Evolutionary conservation across 1,139 yeast species (phyloP), one percentile per base, ranked within the genome.

Genomic region (Torulaspora globosa): DNA sequence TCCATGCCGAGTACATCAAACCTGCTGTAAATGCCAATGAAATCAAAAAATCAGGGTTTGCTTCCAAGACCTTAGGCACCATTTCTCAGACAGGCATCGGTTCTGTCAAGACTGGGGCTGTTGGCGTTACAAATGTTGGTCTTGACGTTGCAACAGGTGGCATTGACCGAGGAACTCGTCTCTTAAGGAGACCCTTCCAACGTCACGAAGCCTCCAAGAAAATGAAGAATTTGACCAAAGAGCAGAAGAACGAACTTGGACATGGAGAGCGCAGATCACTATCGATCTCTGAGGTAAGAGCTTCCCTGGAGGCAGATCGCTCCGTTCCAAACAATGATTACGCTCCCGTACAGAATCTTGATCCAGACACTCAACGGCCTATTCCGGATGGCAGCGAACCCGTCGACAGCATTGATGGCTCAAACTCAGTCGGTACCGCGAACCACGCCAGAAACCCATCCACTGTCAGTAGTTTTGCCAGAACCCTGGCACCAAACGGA

Each of bases 1-100:
- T 84, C 67, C 65, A 62, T 45, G 88, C 92, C n/a, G 78, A 79
- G 55, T 84, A 82, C 63, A 68, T 80, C 37, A 78, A 84, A 62
- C 88, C 90, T 18, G 67, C 70, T 43, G 66, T 82, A 45, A 72
- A 70, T 27, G 66, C 67, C 14, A 63, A 70, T 39, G 75, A 76
- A 41, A 35, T 44, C 19, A 45, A 44, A 39, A 45, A 48, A 23
- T 32, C 35, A 31, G 40, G 46, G 14, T 67, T 77, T 26, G 66
- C 76, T 6, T 53, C 63, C 34, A 72, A 69, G 15, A 70, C 68
- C 35, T 71, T 72, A 24, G 71, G 63, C 19, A 61, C 60, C 12
- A 48, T 52, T 14, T 46, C 51, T 8, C 58, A 58, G 31, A 67
- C 61, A 11, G 70, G 66, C 19, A 60, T 58, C 31, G 71, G 69